Evolutionary conservation across 2,329 filamentous ascomycete genomes (phyloP).

Genomic region (Colletotrichum sp.): DNA sequence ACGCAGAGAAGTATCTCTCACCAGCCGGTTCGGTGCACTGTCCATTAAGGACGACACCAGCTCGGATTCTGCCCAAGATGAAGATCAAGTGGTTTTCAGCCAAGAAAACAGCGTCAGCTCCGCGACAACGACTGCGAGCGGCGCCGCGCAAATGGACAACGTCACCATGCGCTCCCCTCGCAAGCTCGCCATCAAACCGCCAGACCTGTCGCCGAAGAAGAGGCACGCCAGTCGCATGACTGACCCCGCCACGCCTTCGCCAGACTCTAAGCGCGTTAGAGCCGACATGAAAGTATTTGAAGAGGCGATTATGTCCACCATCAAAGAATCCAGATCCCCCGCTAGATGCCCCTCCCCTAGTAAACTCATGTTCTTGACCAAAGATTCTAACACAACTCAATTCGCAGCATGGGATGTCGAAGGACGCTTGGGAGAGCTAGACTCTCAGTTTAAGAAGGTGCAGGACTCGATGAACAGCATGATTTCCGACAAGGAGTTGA

Average conservation of each 20-base stretch:
- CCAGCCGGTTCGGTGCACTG: slow-evolving; percentile 40
- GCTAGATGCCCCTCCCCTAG: slow-evolving; percentile 47
- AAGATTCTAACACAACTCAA: slow-evolving; percentile 72
- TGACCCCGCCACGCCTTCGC: slow-evolving; percentile 15
- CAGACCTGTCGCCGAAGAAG: slow-evolving; percentile 17
- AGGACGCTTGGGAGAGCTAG: slow-evolving; percentile 76
- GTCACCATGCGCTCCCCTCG: slow-evolving; percentile 24
- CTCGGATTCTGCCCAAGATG: slow-evolving; percentile 22
- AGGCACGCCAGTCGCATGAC: slow-evolving; percentile 18
- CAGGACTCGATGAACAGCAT: slow-evolving; percentile 75
- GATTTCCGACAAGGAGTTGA: slow-evolving; percentile 68
- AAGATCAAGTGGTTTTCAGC: slow-evolving; percentile 53
- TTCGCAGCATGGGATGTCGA: slow-evolving; percentile 82
- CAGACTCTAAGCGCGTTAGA: slow-evolving; percentile 15
- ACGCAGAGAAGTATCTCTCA: slow-evolving; percentile 50
- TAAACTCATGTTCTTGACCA: slow-evolving; percentile 66
- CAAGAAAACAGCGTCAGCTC: slow-evolving; percentile 25
- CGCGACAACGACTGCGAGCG: slow-evolving; percentile 1
- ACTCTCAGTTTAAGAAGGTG: slow-evolving; percentile 74
- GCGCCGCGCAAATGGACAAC: slow-evolving; percentile 26
- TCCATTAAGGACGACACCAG: slow-evolving; percentile 39
- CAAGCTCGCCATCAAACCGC: not conserved
- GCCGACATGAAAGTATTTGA: slow-evolving; percentile 27
- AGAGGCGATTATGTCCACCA: slow-evolving; percentile 28
- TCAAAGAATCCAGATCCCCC: slow-evolving; percentile 41